Evolutionary conservation across 768 basidiomycete species (phyloP).

Genomic region (Rhizopogon vinicolor): DNA sequence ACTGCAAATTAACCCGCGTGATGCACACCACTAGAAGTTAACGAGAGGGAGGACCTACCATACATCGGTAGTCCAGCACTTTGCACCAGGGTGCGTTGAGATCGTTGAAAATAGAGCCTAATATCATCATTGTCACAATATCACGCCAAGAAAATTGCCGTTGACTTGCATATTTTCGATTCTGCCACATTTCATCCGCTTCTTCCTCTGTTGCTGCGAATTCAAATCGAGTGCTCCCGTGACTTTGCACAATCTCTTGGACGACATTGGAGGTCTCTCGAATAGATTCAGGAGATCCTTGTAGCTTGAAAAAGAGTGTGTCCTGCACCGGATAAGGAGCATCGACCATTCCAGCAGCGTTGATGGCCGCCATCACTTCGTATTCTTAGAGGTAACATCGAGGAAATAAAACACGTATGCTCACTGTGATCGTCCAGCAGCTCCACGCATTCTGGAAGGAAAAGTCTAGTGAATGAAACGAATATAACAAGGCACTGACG

Average conservation of each 20-base stretch:
- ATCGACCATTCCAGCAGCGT: constrained; percentile 57
- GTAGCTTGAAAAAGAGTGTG: constrained; percentile 89
- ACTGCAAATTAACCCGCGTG: constrained; percentile 23
- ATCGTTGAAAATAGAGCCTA: constrained; percentile 60
- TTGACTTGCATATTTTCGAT: constrained; percentile 62
- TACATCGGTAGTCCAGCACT: constrained; percentile 86
- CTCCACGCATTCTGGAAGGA: constrained; percentile 73
- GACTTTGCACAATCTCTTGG: constrained; percentile 55
- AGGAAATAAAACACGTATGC: constrained; percentile 10
- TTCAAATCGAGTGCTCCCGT: constrained; percentile 64
- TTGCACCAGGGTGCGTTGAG: constrained; percentile 55
- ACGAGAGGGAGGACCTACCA: constrained; percentile 45
- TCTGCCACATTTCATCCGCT: constrained; percentile 76
- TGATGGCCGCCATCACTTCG: constrained; percentile 75
- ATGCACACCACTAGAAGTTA: neutral
- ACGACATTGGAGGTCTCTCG: constrained; percentile 54
- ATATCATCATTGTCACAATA: neutral
- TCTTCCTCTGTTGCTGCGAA: constrained; percentile 74
- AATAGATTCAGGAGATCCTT: constrained; percentile 63
- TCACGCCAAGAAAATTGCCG: neutral
- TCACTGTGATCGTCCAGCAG: constrained; percentile 73
- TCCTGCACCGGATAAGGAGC: constrained; percentile 65
- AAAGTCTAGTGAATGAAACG: neutral
- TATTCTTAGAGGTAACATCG: neutral
- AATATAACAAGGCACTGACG: constrained; percentile 42